Evolutionary conservation across 106 monocot genomes (phyloP), one percentile per base, ranked within the genome.

Genomic region (Dendrobium officinale): DNA sequence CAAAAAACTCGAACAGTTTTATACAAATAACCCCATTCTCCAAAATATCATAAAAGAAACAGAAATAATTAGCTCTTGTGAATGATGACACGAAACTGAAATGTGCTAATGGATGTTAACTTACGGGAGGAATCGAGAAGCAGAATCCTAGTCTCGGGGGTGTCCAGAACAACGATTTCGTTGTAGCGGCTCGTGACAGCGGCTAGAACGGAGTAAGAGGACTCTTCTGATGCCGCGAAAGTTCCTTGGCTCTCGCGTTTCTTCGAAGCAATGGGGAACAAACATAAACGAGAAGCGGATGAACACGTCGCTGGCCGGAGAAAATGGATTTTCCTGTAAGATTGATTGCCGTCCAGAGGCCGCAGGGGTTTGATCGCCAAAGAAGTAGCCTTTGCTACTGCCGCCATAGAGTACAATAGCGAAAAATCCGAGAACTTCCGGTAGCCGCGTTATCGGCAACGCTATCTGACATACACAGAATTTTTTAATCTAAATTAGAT

Each of bases 71-170:
- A 58, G 3, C 58, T 58, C 58, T 59, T 2, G 59, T 48, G 20
- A 59, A 59, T 59, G n/a, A 5, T 58, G 27, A 11, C 24, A 10
- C 26, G 18, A 27, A 68, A 10, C 54, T 37, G 31, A 45, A 42
- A 20, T 24, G 44, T 22, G 67, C 33, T 4, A 37, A 72, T 72
- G 72, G 16, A 6, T 9, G 7, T 24, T 37, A 22, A 79, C 78
- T 78, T 85, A 92, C 92, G 88, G 59, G 84, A 79, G 58, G 85
- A 82, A 73, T 92, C 92, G 44, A 92, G 92, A 19, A 92, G 88
- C 56, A 92, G 82, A 55, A 85, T n/a, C 77, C 87, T 86, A 26
- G 90, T 73, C 16, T 56, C 68, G 19, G 90, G 84, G 42, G 79
- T 88, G 44, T 92, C 92, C 1, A 92, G 85, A 67, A 92, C 86